A percentile compares a stretch with the other conserved stretches of the same genome.
Evolutionary conservation across 2,329 filamentous ascomycete genomes (phyloP).

Genomic region (Tricladium varicosporioides): DNA sequence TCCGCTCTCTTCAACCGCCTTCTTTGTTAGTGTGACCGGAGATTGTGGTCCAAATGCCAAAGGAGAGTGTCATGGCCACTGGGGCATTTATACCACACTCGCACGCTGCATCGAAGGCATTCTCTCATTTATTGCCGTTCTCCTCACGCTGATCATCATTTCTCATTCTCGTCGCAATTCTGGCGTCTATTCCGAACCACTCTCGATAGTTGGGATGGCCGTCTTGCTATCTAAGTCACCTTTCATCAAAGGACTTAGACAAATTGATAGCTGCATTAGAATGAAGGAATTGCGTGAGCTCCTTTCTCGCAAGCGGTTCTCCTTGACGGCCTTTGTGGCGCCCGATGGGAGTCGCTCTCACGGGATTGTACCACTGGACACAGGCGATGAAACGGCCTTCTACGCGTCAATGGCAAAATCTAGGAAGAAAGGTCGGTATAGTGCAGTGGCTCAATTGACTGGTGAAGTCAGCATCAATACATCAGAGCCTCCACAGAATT

Average conservation of each 20-base stretch:
- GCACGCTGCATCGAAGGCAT: slow-evolving; percentile 24
- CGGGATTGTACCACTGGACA: slow-evolving; percentile 16
- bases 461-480: not conserved
- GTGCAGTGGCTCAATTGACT: not conserved
- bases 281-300: slow-evolving; percentile 8
- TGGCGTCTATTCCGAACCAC: slow-evolving; percentile 26
- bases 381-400: slow-evolving; percentile 13
- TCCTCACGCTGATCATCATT: slow-evolving; percentile 18
- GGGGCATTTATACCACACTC: slow-evolving; percentile 19
- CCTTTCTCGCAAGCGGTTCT: slow-evolving; percentile 10
- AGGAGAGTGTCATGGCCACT: slow-evolving; percentile 12
- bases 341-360: slow-evolving; percentile 11
- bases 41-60: slow-evolving; percentile 8
- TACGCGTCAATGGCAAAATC: not conserved
- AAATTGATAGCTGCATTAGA: slow-evolving; percentile 15
- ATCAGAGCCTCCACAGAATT: not conserved
- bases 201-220: slow-evolving; percentile 24
- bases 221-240: slow-evolving; percentile 22
- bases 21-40: slow-evolving; percentile 18
- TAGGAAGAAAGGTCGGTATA: slow-evolving; percentile 8
- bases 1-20: slow-evolving; percentile 20
- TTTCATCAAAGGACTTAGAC: slow-evolving; percentile 20
- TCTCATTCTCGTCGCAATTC: slow-evolving; percentile 16
- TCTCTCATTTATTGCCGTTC: slow-evolving; percentile 22
- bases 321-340: slow-evolving; percentile 4